Base-by-base conservation (phyloP, 768 basidiomycete species). In the Nevesoporus exiguus region DNA sequence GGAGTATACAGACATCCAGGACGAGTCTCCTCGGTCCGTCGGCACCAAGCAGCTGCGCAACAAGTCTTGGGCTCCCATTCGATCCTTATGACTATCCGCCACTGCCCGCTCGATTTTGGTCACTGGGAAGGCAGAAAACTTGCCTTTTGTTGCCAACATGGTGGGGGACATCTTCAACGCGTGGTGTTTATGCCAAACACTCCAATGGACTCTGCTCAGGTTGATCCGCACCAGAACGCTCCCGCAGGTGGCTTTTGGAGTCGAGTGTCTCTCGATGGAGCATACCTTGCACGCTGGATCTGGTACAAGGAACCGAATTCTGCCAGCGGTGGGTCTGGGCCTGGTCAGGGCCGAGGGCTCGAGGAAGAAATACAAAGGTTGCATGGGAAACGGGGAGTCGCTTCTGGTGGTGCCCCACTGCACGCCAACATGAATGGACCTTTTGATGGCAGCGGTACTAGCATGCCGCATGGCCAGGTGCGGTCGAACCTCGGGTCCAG, bases 141-240 rank as follows among this genome's bases (percentile, higher is more conserved):
- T 93, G 71, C 91, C 91, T 0, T 82, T 84, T 13, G 81, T 93
- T 33, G 82, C 90, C 2, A 88, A 90, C 58, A 74, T 93, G 40
- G 81, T 88, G 9, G 86, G 88, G 8, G 91, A 93, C 60, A 76
- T 91, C 15, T 91, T 93, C 75, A 90, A 93, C 59, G 82, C 90
- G 0, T 82, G 0, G 86, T 93, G 0, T 84, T 85, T 57, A 81
- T 91, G 52, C 86, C 90, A 0, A 75, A 73, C 34, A 83, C 85
- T 0, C 90, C 91, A 61, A 80, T 91, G 24, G 90, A 91, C 64
- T 82, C 84, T 8, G 90, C 90, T 11, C 86, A 88, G 64, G 70
- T 82, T 17, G 77, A 81, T 14, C 77, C 73, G 8, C 88, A 90
- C 61, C 80, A 88, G 22, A 90, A 90, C 59, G 82, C 88, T 0